Base-by-base conservation (phyloP, 768 basidiomycete species). In the Hygrophorus pudorinus region DNA sequence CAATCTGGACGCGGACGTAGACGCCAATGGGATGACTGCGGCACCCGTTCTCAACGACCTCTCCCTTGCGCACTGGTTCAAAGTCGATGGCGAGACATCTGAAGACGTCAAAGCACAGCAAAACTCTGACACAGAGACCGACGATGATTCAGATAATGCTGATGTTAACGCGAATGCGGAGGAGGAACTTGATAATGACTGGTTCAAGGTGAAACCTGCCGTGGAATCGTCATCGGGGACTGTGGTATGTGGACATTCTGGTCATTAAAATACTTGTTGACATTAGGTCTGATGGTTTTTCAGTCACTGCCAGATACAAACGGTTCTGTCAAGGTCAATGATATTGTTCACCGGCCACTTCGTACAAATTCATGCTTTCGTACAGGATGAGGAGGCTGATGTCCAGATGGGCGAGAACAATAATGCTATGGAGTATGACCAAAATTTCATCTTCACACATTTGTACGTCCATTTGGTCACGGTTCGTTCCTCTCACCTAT, bases 361-460 rank as follows among this genome's bases (percentile, higher is more conserved):
- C 31, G 12, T 9, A 33, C 39, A 13, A 45, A 40, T 39, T 45
- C 44, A 38, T 45, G 53, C 2, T 2, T 10, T 31, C 9, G 29
- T 20, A 24, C 54, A 62, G 49, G 52, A 57, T 46, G 58, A 57
- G 41, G 51, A 46, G 41, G 54, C 49, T 31, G 70, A 72, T 48
- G 65, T 69, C 14, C 68, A 60, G 14, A 91, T 92, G 86, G 89
- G 86, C 10, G 86, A 87, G 53, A 71, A 65, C 21, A 70, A 76
- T 0, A 60, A 61, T 18, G 85, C 77, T 1, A 79, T 75, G 70
- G 78, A 83, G 50, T 93, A 94, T 47, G 89, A 94, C 59, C 69
- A 77, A 36, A 75, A 78, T 17, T 63, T 67, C 49, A 87, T 93
- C 42, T 94, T 96, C 65, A 79, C 61, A 52, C 88, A 96, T 64